Evolutionary conservation across 768 basidiomycete species (phyloP).

Genomic region (Phylloporus arenicola): DNA sequence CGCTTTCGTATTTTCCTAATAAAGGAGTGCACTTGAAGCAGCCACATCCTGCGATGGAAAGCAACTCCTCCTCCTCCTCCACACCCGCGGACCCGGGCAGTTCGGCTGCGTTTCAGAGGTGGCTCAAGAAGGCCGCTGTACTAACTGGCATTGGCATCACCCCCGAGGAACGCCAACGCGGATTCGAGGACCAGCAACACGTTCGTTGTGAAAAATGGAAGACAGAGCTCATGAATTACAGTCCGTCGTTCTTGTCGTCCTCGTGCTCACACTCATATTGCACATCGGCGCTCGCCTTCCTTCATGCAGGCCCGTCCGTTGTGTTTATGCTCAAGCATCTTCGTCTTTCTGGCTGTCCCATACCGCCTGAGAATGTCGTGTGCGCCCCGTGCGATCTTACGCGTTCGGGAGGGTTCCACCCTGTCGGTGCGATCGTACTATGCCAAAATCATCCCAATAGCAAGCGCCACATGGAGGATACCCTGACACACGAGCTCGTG

Average conservation of each 20-base stretch:
- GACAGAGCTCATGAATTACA: slow-evolving; percentile 59
- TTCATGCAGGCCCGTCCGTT: slow-evolving; percentile 76
- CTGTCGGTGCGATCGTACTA: slow-evolving; percentile 72
- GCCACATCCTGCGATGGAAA: slow-evolving; percentile 25
- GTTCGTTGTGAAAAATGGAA: slow-evolving; percentile 66
- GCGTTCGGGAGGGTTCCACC: slow-evolving; percentile 79
- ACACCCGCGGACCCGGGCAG: slow-evolving; percentile 19
- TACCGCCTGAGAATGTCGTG: slow-evolving; percentile 66
- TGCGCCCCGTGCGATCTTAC: slow-evolving; percentile 80
- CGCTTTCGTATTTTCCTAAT: slow-evolving; percentile 5
- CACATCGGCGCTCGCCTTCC: slow-evolving; percentile 10
- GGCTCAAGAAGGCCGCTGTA: slow-evolving; percentile 44
- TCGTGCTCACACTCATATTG: slow-evolving; percentile 8
- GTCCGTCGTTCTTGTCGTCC: slow-evolving; percentile 39
- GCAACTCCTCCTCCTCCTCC: slow-evolving; percentile 16
- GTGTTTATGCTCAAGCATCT: slow-evolving; percentile 92
- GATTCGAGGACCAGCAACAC: slow-evolving; percentile 34
- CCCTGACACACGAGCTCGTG: slow-evolving; percentile 87
- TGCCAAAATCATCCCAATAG: slow-evolving; percentile 81
- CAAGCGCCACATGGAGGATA: slow-evolving; percentile 88
- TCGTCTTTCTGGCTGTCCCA: slow-evolving; percentile 63
- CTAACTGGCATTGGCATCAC: slow-evolving; percentile 49
- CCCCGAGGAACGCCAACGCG: slow-evolving; percentile 37
- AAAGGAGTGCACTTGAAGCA: background rate
- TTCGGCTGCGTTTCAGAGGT: slow-evolving; percentile 40